Conservation (phyloP, 2,329 filamentous ascomycete species). For the Tolypocladium sp. region DNA sequence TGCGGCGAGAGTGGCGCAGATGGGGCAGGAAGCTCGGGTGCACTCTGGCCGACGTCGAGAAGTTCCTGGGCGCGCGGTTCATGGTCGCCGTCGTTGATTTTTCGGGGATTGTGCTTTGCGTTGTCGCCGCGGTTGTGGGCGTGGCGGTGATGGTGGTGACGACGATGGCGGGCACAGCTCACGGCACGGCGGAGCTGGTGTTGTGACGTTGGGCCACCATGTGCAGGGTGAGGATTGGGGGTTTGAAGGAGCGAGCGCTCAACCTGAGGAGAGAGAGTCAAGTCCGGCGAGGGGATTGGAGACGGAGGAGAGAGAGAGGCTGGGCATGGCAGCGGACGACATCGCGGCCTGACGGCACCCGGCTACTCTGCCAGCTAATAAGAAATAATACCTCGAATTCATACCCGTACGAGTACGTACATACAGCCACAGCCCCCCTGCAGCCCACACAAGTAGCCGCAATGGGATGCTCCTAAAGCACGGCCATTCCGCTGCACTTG, state of each 20-base stretch:
- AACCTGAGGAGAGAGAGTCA: neutral
- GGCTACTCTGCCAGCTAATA: neutral
- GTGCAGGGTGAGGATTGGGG: too few species aligned
- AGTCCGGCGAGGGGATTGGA: neutral
- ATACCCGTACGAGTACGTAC: neutral
- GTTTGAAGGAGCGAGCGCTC: neutral
- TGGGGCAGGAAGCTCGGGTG: conserved; percentile 23
- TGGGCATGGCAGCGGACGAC: neutral
- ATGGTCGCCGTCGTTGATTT: neutral
- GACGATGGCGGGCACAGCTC: neutral
- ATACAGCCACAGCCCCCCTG: neutral
- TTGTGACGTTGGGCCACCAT: neutral
- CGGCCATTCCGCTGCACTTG: too few species aligned
- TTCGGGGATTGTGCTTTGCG: neutral
- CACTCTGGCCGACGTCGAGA: conserved; percentile 24
- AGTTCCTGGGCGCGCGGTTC: conserved; percentile 13
- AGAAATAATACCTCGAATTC: neutral
- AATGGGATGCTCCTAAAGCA: neutral
- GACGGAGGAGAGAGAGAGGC: neutral
- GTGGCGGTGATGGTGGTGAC: neutral
- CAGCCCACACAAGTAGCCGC: neutral
- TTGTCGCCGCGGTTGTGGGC: neutral
- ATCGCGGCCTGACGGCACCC: neutral
- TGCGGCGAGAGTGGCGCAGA: conserved; percentile 17
- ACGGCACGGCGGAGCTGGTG: neutral